Evolutionary conservation across 768 basidiomycete species (phyloP), one percentile per base, ranked within the genome.

Genomic region (Aureoboletus auriporus): DNA sequence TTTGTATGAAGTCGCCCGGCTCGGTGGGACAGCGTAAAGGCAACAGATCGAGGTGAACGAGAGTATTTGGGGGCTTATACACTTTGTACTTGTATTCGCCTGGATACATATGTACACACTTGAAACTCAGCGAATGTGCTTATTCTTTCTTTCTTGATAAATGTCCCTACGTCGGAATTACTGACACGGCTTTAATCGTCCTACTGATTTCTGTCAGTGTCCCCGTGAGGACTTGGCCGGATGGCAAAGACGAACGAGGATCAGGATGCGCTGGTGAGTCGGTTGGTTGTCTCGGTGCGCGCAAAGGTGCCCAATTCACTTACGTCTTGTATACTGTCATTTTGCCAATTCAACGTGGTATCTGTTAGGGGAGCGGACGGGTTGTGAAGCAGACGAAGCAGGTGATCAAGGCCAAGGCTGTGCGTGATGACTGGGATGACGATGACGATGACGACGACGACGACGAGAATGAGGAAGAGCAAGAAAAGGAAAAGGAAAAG

Each of bases 361-460:
- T 39, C 35, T 31, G 33, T 29, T 39, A 59, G 57, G 42, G 9
- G 20, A 36, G 39, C 38, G 50, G 41, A 33, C 49, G 43, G 9
- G 9, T 50, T 27, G 33, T 37, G 43, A 48, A 26, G 35, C 38
- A 29, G 44, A 37, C 51, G 43, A 54, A 46, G 35, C 34, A 30
- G 39, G 27, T 8, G 3, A 10, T 20, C 23, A 55, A 47, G 42
- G 27, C 14, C 23, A 44, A 27, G 39, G 42, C 27, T 27, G 67
- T 74, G 17, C 66, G 64, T 13, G 79, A 83, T 52, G 79, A 80
- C 57, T 84, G 83, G 83, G 83, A 85, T 46, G 67, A 72, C 8
- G 75, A 76, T 2, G 75, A 77, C 0, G 79, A 76, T 1, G 72
- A 74, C 0, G 60, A 59, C 0, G 45, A 49, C 5, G 50, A 38